Base-by-base conservation (phyloP, 192 early-diverging fungal species). In the Cetraspora pellucida region DNA sequence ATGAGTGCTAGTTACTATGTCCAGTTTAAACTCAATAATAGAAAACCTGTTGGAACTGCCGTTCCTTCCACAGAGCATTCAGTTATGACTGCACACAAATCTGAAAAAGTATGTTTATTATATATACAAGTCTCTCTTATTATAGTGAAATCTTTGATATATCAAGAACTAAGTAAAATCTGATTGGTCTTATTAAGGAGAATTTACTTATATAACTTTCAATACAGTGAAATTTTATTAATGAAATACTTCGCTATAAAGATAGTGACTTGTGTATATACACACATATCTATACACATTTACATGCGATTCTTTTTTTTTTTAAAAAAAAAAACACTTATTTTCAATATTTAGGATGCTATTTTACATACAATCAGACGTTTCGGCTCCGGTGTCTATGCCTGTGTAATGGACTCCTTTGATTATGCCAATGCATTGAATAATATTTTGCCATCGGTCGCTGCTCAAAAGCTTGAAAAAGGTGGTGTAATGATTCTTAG, bases 61-160 rank as follows among this genome's bases (percentile, higher is more conserved):
- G 90, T 96, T 63, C 95, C 95, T 0, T 93, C 95, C 0, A 96
- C 94, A 2, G 95, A 96, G 77, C 95, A 96, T 78, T 96, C 95
- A 23, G 88, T 96, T 55, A 96, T 96, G 95, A 94, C 89, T 0
- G 82, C 93, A 10, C 88, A 87, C 80, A 68, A 63, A 25, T 89
- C 87, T 43, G 95, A 96, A 79, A 85, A 80, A 64, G 86, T 88
- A 68, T 58, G 77, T 30, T 70, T 21, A 25, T 10, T 44, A 23
- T 31, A 30, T n/a, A 27, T 9, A 70, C 5, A 52, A 11, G 10
- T 30, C 23, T 11, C 47, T 28, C 21, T 14, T 3, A n/a, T 23
- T 21, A 25, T 30, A 66, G 10, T 21, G 23, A 21, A 19, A 9
- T 66, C 17, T 66, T n/a, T 37, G 7, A 37, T 37, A 37, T 37